Conservation (phyloP, 2,329 filamentous ascomycete genomes). For the Hypoxylon sp. region DNA sequence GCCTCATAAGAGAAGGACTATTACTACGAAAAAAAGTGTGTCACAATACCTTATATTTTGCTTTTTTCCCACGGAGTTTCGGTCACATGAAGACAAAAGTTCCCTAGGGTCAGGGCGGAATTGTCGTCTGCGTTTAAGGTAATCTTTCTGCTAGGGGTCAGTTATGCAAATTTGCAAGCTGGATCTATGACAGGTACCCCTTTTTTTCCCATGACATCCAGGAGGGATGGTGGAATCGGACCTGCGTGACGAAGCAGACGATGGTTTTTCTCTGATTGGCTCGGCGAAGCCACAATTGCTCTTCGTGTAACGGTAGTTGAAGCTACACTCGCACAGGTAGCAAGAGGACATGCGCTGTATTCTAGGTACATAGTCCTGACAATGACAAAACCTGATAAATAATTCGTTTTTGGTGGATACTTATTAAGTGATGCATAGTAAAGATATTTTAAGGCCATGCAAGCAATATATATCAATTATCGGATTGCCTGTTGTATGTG, state of each 20-base stretch:
- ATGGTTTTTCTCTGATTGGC: background rate
- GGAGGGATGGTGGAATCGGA: background rate
- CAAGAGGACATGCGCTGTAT: conserved; percentile 7
- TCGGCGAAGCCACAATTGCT: background rate
- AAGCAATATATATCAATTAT: background rate
- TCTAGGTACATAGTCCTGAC: conserved; percentile 3
- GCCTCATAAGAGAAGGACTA: background rate
- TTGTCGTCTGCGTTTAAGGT: background rate
- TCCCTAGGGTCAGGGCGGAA: conserved; percentile 8
- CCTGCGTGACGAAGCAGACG: background rate
- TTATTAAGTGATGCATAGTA: background rate
- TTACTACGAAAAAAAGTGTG: background rate
- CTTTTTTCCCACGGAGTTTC: conserved; percentile 27
- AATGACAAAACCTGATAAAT: background rate
- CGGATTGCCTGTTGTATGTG: background rate
- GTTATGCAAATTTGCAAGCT: background rate
- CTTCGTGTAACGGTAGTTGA: background rate
- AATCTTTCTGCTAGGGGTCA: background rate
- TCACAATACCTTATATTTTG: conserved; percentile 5
- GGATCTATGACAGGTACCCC: background rate
- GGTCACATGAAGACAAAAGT: conserved; percentile 39
- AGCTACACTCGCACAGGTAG: background rate
- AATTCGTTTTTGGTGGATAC: background rate
- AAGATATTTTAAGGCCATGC: background rate
- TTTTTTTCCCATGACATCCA: conserved; percentile 2